Evolutionary conservation across 768 basidiomycete genomes (phyloP).

Genomic region (Lactarius pseudohatsudake): DNA sequence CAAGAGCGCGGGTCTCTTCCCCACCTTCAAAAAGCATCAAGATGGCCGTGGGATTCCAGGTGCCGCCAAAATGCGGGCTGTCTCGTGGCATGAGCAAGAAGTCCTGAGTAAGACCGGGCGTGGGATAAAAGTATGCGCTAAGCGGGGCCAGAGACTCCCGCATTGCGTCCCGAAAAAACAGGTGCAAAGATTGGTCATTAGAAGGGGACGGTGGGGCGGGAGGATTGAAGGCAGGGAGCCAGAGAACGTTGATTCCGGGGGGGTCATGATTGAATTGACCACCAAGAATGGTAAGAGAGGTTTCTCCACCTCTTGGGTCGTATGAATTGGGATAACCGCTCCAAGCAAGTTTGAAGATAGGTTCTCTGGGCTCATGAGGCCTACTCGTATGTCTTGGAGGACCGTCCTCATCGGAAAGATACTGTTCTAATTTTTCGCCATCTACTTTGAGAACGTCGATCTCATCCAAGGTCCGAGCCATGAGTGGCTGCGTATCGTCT

Average conservation of each 20-base stretch:
- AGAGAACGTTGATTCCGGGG: conserved; percentile 65
- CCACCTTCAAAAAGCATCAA: conserved; percentile 57
- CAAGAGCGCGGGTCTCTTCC: conserved; percentile 49
- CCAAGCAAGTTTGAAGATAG: conserved; percentile 87
- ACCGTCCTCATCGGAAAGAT: conserved; percentile 33
- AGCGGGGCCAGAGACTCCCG: conserved; percentile 52
- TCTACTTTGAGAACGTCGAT: conserved; percentile 57
- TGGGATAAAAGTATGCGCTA: conserved; percentile 57
- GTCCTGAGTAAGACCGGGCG: conserved; percentile 66
- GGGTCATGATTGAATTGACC: conserved; percentile 56
- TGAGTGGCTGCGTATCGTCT: conserved; percentile 72
- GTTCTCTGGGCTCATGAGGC: conserved; percentile 49
- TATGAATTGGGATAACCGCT: conserved; percentile 67
- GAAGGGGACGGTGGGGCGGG: conserved; percentile 41
- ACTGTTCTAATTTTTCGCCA: conserved; percentile 45
- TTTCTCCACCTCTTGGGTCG: conserved; percentile 68
- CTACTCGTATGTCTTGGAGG: conserved; percentile 28
- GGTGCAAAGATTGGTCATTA: conserved; percentile 34
- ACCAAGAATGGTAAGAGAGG: conserved; percentile 74
- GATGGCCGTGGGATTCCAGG: conserved; percentile 68
- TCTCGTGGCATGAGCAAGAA: conserved; percentile 71
- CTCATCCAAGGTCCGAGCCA: conserved; percentile 68
- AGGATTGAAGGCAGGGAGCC: conserved; percentile 65
- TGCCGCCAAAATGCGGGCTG: conserved; percentile 66
- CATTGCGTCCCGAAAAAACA: conserved; percentile 60